These are phyloP conservation scores for Nicotiana obtusifolia DNA, from an alignment of 257 asterid species.

Conservation along the genomic window DNA sequence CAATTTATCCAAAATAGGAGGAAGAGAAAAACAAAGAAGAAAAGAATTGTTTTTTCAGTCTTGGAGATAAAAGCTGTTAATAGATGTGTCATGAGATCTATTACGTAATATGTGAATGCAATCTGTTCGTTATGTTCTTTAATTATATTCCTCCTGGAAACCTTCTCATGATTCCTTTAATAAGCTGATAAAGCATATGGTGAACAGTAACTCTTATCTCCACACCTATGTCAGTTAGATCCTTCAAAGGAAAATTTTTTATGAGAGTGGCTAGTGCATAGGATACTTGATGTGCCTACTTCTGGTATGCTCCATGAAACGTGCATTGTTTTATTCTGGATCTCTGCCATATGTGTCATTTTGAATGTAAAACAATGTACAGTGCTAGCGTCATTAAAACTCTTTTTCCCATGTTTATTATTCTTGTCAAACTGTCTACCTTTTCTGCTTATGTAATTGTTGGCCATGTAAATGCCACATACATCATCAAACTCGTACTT, in stretches of 20 bases:
- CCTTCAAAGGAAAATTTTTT: not conserved
- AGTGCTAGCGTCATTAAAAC: not conserved
- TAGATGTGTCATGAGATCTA: not conserved
- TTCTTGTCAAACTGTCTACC: not conserved
- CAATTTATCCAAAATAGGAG: not conserved
- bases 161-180: not conserved
- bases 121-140: not conserved
- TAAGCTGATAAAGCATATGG: not conserved
- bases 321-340: not conserved
- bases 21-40: not conserved
- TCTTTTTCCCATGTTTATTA: not conserved
- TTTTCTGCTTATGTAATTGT: not conserved
- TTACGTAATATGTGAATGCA: not conserved
- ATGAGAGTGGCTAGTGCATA: not conserved
- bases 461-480: not conserved
- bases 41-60: not conserved
- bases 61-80: not conserved
- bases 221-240: not conserved
- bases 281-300: not conserved
- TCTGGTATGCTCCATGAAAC: not conserved
- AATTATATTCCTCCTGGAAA: not conserved
- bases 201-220: not conserved
- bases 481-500: not conserved
- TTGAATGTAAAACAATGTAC: not conserved
- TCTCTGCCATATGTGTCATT: not conserved